Percentiles rank a stretch among this genome's conserved stretches.
phyloP scores from a whole-genome alignment of 2,329 filamentous ascomycete species.

The Colletotrichum simmondsii region DNA sequence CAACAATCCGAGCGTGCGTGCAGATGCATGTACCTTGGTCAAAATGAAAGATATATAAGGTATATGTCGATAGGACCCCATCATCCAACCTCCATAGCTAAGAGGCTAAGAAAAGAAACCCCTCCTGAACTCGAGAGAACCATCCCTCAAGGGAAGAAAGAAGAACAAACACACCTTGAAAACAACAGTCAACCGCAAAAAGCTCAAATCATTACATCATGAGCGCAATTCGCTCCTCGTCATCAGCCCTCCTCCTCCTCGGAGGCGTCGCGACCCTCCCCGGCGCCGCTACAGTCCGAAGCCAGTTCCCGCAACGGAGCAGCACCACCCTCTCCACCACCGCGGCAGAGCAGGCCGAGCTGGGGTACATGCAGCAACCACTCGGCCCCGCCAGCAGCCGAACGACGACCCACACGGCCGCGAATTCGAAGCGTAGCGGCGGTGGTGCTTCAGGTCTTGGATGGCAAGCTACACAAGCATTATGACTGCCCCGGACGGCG shows the following conservation, averaged over 20 bases:
- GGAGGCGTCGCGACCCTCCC: constrained; percentile 38
- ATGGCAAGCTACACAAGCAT: constrained; percentile 23
- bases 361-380: constrained; percentile 32
- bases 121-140: too few relatives aligned
- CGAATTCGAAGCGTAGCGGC: not conserved
- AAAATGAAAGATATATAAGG: not conserved
- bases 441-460: not conserved
- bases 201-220: not conserved
- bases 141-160: not conserved
- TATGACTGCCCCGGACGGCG: constrained; percentile 29
- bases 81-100: not conserved
- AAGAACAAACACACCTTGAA: not conserved
- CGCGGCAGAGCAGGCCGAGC: constrained; percentile 18
- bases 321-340: not conserved
- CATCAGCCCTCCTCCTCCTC: constrained; percentile 37
- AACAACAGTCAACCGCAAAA: too few relatives aligned
- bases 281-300: constrained; percentile 36
- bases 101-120: not conserved
- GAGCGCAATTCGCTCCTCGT: constrained; percentile 30
- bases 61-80: not conserved
- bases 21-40: not conserved
- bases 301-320: constrained; percentile 21
- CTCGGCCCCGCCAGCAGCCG: constrained; percentile 21
- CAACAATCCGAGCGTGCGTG: constrained; percentile 15
- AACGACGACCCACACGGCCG: not conserved